Evolutionary conservation across 495 filamentous ascomycete species (phyloP).

Genomic region (Talaromyces thailandensis): DNA sequence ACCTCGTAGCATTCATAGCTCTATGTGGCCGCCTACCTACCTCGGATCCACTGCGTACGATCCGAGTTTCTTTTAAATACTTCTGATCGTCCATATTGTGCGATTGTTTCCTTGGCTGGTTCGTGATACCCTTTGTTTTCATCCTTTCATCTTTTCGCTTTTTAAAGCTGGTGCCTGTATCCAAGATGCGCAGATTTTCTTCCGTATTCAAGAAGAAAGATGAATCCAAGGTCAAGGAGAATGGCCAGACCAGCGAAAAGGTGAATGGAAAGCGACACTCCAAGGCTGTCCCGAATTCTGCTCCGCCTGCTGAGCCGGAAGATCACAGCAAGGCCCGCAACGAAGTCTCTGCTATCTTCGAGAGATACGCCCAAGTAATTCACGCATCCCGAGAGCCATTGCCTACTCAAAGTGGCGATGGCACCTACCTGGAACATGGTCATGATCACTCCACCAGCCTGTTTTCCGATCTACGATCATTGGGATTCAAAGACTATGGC

Average conservation of each 20-base stretch:
- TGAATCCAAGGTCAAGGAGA: constrained; percentile 28
- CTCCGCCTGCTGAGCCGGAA: constrained; percentile 19
- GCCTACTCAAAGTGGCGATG: constrained; percentile 57
- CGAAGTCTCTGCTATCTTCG: constrained; percentile 43
- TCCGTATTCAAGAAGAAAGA: constrained; percentile 44
- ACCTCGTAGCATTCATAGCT: not conserved
- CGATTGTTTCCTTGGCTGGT: not conserved
- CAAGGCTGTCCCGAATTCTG: constrained; percentile 14
- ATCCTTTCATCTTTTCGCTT: constrained; percentile 3
- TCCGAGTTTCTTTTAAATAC: not conserved
- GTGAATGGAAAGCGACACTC: constrained; percentile 29
- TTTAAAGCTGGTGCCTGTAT: not conserved
- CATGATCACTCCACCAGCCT: constrained; percentile 46
- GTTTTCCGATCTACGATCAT: constrained; percentile 50
- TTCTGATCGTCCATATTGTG: not conserved
- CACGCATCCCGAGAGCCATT: constrained; percentile 55
- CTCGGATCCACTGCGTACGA: not conserved
- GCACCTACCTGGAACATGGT: constrained; percentile 35
- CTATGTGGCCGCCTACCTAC: not conserved
- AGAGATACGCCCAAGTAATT: constrained; percentile 54
- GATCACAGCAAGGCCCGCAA: constrained; percentile 25
- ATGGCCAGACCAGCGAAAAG: constrained; percentile 15
- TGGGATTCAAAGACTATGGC: constrained; percentile 50
- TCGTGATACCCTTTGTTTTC: not conserved
- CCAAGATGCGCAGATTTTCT: constrained; percentile 38